These are phyloP conservation scores for Harringtonia lauricola DNA, from an alignment of 2,329 filamentous ascomycete species.

Conservation along the genomic window DNA sequence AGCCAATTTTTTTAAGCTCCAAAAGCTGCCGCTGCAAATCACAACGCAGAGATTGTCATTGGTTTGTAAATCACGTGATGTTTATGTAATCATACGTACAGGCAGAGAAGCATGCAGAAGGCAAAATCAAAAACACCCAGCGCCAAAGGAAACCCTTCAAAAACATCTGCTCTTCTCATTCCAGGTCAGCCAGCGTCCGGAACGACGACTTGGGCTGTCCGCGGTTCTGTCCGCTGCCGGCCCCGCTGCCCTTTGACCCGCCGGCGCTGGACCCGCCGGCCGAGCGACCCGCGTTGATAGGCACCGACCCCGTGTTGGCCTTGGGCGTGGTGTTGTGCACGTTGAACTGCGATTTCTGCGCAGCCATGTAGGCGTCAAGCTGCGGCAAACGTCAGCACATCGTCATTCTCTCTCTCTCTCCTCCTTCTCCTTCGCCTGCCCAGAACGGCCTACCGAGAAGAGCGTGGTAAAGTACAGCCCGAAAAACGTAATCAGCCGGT, in stretches of 20 bases:
- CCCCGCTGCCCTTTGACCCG: neutral
- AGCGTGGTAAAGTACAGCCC: slow-evolving; percentile 51
- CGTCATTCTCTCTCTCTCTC: no score
- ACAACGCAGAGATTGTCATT: slow-evolving; percentile 11
- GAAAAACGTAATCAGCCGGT: slow-evolving; percentile 41
- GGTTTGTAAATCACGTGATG: neutral
- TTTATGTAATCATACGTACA: neutral
- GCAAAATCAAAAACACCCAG: neutral
- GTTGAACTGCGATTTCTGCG: slow-evolving; percentile 49
- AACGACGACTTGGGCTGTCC: slow-evolving; percentile 26
- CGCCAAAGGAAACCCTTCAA: neutral
- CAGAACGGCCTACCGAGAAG: slow-evolving; percentile 42
- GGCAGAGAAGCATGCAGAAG: no score
- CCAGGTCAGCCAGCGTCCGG: slow-evolving; percentile 44
- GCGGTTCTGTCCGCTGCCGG: neutral
- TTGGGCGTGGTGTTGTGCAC: slow-evolving; percentile 24
- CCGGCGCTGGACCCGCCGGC: slow-evolving; percentile 3
- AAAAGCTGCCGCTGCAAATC: slow-evolving; percentile 6
- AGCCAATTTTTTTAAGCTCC: neutral
- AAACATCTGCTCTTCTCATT: slow-evolving; percentile 13
- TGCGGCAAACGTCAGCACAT: slow-evolving; percentile 16
- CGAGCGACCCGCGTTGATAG: slow-evolving; percentile 8
- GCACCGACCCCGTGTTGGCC: slow-evolving; percentile 2
- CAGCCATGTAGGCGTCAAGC: slow-evolving; percentile 52
- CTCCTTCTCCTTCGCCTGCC: no score